phyloP scores from a whole-genome alignment of 208 protist genomes.

The Strigomonas culicis region DNA sequence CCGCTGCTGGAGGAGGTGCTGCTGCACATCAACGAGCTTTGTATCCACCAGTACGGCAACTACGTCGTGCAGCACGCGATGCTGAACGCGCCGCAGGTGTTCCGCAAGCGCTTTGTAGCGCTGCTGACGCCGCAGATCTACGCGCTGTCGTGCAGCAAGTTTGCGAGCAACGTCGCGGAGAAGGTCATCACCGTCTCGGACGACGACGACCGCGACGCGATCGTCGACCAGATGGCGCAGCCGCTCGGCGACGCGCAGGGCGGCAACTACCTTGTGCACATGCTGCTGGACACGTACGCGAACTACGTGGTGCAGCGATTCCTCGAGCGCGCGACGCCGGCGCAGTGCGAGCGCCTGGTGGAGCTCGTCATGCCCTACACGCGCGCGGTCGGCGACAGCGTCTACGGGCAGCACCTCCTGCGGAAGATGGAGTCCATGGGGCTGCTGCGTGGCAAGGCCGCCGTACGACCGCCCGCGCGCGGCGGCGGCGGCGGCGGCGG shows the following conservation, averaged over 20 bases:
- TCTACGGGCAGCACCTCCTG: constrained; percentile 74
- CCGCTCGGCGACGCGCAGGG: constrained; percentile 35
- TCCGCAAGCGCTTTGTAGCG: constrained; percentile 77
- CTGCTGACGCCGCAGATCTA: constrained; percentile 71
- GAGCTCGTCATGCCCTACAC: constrained; percentile 50
- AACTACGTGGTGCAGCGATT: constrained; percentile 98
- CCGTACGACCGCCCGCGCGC: too few relatives aligned
- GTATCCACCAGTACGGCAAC: constrained; percentile 97
- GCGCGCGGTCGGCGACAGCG: constrained; percentile 40
- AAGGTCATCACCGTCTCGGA: constrained; percentile 88
- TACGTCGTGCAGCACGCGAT: constrained; percentile 98
- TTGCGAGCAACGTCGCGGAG: constrained; percentile 98
- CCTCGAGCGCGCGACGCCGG: constrained; percentile 62
- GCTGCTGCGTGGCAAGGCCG: constrained; percentile 30
- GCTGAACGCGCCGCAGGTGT: constrained; percentile 82
- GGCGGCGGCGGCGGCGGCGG: too few relatives aligned
- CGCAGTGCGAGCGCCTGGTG: constrained; percentile 52
- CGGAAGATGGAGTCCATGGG: constrained; percentile 68
- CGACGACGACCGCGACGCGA: constrained; percentile 66
- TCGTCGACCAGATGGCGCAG: constrained; percentile 59
- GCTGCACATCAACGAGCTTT: constrained; percentile 65
- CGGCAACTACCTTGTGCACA: constrained; percentile 79
- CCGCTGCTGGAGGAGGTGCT: constrained; percentile 92
- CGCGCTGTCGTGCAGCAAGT: constrained; percentile 94
- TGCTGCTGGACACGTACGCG: constrained; percentile 96